A percentile compares a stretch with the other conserved stretches of the same genome.
phyloP scores from a whole-genome alignment of 805 yeast genomes.

The Ogataea minuta region DNA sequence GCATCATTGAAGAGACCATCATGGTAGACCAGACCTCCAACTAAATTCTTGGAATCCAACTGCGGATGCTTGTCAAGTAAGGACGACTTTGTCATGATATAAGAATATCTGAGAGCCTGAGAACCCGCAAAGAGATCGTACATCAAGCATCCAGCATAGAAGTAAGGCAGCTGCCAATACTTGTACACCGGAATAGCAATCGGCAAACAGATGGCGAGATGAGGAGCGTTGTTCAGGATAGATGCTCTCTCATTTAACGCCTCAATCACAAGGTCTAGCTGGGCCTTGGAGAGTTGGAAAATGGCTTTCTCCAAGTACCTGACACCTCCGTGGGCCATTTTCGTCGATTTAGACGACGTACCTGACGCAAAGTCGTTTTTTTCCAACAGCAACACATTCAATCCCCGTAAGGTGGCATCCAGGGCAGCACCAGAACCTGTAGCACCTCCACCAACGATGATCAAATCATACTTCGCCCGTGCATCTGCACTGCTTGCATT shows the following conservation, averaged over 20 bases:
- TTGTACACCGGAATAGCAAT: constrained; percentile 95
- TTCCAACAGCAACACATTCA: constrained; percentile 84
- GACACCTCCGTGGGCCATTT: constrained; percentile 98
- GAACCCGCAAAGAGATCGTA: constrained; percentile 91
- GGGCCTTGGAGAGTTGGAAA: constrained; percentile 87
- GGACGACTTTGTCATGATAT: constrained; percentile 61
- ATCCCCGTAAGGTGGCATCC: constrained; percentile 88
- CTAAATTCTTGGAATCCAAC: constrained; percentile 73
- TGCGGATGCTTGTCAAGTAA: constrained; percentile 81
- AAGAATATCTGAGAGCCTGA: constrained; percentile 78
- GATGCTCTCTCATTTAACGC: constrained; percentile 85
- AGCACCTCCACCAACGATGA: constrained; percentile 95
- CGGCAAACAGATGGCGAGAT: constrained; percentile 80
- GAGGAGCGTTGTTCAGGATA: constrained; percentile 89
- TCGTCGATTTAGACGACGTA: constrained; percentile 90
- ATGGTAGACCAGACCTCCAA: constrained; percentile 90
- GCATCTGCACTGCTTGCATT: constrained; percentile 30
- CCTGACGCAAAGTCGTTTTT: constrained; percentile 89
- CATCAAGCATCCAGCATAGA: constrained; percentile 85
- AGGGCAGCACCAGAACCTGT: constrained; percentile 92
- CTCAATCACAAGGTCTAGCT: constrained; percentile 83
- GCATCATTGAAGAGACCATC: constrained; percentile 95
- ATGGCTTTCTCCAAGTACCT: constrained; percentile 93
- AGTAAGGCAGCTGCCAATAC: constrained; percentile 95
- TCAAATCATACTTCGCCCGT: constrained; percentile 64